These are phyloP conservation scores for Saccharomyces mikatae DNA, from an alignment of 805 yeast genomes.

Conservation along the genomic window DNA sequence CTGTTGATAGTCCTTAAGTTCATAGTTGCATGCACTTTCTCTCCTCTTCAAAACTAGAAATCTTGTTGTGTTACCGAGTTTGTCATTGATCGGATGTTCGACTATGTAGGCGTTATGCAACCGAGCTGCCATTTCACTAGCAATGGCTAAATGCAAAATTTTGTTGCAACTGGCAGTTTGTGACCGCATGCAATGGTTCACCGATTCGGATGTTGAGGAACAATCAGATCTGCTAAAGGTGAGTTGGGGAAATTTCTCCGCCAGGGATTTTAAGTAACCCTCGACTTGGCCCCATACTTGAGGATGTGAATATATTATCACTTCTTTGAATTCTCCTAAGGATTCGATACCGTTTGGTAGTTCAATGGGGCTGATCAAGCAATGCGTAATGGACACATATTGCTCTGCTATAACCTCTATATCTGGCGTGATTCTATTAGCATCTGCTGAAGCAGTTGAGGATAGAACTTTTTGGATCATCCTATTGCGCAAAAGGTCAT, in stretches of 20 bases:
- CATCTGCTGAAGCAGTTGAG: neutral
- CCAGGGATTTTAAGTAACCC: conserved; percentile 40
- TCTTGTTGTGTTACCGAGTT: conserved; percentile 71
- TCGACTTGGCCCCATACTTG: conserved; percentile 96
- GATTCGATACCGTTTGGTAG: conserved; percentile 21
- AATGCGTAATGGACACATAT: conserved; percentile 75
- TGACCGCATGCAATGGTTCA: conserved; percentile 43
- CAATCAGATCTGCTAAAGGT: conserved; percentile 51
- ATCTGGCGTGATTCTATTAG: conserved; percentile 24
- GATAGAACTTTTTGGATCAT: conserved; percentile 13
- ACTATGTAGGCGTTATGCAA: conserved; percentile 51
- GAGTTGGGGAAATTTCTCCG: conserved; percentile 23
- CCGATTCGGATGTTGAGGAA: conserved; percentile 80
- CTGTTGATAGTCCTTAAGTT: conserved; percentile 12
- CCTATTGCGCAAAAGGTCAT: conserved; percentile 72
- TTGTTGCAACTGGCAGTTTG: conserved; percentile 22
- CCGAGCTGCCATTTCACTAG: conserved; percentile 58
- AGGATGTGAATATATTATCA: conserved; percentile 82
- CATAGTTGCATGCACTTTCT: conserved; percentile 2
- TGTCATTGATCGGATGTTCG: conserved; percentile 58
- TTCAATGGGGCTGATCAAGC: conserved; percentile 39
- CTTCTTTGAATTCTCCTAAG: conserved; percentile 26
- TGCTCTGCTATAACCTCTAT: conserved; percentile 67
- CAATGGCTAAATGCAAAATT: conserved; percentile 57
- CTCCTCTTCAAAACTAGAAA: conserved; percentile 58